These are phyloP conservation scores for Fusarium humuli DNA, from an alignment of 2,329 filamentous ascomycete genomes.

Conservation along the genomic window DNA sequence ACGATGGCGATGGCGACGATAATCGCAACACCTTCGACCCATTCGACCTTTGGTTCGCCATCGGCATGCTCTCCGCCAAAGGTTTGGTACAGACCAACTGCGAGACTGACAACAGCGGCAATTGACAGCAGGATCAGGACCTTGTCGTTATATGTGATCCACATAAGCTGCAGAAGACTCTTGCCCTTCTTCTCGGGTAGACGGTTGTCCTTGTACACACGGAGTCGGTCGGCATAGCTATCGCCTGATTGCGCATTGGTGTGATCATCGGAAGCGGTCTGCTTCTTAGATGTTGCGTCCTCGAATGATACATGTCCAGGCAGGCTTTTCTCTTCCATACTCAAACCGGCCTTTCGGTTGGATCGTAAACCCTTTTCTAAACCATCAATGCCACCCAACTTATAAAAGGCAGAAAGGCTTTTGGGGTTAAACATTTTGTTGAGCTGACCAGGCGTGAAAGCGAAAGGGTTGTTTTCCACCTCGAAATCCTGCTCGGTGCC, in stretches of 20 bases:
- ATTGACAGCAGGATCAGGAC: constrained; percentile 78
- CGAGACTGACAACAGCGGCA: constrained; percentile 78
- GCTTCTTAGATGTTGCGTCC: constrained; percentile 65
- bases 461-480: constrained; percentile 84
- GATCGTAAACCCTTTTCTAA: constrained; percentile 83
- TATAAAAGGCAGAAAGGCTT: constrained; percentile 83
- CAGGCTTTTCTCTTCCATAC: constrained; percentile 76
- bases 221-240: constrained; percentile 71
- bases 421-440: constrained; percentile 92
- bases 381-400: constrained; percentile 80
- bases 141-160: constrained; percentile 88
- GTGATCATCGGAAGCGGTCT: constrained; percentile 46
- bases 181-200: constrained; percentile 81
- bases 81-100: constrained; percentile 80
- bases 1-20: constrained; percentile 84
- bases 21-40: constrained; percentile 86
- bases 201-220: constrained; percentile 78
- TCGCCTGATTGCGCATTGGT: constrained; percentile 18
- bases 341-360: constrained; percentile 78
- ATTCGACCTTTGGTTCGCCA: constrained; percentile 72
- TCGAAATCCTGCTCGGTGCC: constrained; percentile 81
- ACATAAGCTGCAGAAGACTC: constrained; percentile 77
- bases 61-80: constrained; percentile 68
- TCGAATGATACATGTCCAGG: constrained; percentile 77
- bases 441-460: constrained; percentile 84